phyloP scores from a whole-genome alignment of 352 stramenopile genomes.

The Phytophthora brassicae region DNA sequence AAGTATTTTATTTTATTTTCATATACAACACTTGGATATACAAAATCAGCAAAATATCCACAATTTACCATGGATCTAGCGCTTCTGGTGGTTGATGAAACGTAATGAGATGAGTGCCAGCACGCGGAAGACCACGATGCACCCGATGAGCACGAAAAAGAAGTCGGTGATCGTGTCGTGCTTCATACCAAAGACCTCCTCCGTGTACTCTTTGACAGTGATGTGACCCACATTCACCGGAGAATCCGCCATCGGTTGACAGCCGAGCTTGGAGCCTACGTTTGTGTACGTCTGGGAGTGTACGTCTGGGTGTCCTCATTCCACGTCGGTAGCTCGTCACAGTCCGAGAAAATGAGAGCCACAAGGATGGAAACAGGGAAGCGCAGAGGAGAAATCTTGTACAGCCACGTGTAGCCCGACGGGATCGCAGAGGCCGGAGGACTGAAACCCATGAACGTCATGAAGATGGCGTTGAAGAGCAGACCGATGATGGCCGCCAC shows the following conservation, averaged over 20 bases:
- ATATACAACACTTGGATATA: too few relatives aligned
- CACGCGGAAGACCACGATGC: slow-evolving; percentile 33
- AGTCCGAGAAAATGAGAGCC: slow-evolving; percentile 29
- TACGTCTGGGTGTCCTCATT: slow-evolving; percentile 19
- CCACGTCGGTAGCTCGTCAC: slow-evolving; percentile 26
- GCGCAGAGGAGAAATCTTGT: slow-evolving; percentile 36
- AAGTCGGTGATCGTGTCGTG: slow-evolving; percentile 25
- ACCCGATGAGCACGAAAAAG: slow-evolving; percentile 24
- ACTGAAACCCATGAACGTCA: slow-evolving; percentile 42
- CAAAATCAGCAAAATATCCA: too few relatives aligned
- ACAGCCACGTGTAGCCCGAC: slow-evolving; percentile 37
- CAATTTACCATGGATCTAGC: slow-evolving; percentile 18
- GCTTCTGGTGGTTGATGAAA: slow-evolving; percentile 44
- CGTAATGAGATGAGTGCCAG: slow-evolving; percentile 33
- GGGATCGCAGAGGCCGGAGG: slow-evolving; percentile 32
- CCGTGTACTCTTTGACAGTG: slow-evolving; percentile 27
- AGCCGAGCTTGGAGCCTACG: slow-evolving; percentile 26
- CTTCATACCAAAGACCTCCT: slow-evolving; percentile 26
- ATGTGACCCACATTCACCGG: slow-evolving; percentile 27
- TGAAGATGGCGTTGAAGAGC: slow-evolving; percentile 38
- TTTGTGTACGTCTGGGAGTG: slow-evolving; percentile 22
- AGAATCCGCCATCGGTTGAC: slow-evolving; percentile 19
- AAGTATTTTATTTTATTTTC: too few relatives aligned
- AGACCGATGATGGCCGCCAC: slow-evolving; percentile 36
- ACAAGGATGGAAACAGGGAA: slow-evolving; percentile 38